Conservation (phyloP, 75 land plant genomes). For the Selaginella tamariscina region DNA sequence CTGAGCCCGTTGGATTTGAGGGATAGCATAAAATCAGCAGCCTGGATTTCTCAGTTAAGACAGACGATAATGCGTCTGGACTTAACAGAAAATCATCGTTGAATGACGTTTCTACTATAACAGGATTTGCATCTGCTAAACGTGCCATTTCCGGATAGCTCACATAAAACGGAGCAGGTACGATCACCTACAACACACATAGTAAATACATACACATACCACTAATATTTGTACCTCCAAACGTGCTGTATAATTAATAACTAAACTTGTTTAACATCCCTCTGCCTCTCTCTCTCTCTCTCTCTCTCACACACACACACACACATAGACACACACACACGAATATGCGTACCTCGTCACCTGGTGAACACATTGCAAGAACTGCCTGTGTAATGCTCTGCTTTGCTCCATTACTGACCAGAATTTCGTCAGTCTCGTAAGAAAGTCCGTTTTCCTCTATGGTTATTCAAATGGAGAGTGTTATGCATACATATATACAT, state of each 20-base stretch:
- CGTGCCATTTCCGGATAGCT: conserved; percentile 96
- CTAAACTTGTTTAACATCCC: no score
- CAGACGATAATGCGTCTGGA: conserved; percentile 64
- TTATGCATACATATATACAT: no score
- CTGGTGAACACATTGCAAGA: conserved; percentile 91
- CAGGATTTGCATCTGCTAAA: conserved; percentile 81
- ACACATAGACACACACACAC: no score
- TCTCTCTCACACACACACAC: no score
- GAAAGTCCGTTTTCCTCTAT: conserved; percentile 94
- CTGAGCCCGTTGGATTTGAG: conserved; percentile 97
- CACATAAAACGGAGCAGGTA: conserved; percentile 94
- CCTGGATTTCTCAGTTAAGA: conserved; percentile 73
- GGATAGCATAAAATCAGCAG: conserved; percentile 79
- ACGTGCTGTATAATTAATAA: no score
- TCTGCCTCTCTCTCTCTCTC: no score
- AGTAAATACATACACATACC: no score
- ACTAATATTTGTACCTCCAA: no score
- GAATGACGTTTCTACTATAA: conserved; percentile 55
- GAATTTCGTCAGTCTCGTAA: conserved; percentile 76
- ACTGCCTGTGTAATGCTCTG: conserved; percentile 82
- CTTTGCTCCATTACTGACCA: conserved; percentile 97
- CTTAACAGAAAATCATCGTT: conserved; percentile 67
- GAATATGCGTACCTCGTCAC: conserved; percentile 89
- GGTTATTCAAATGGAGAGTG: no score
- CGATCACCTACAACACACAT: conserved; percentile 50